Evolutionary conservation across 805 yeast species (phyloP), one percentile per base, ranked within the genome.

Genomic region (Priceomyces castillae): DNA sequence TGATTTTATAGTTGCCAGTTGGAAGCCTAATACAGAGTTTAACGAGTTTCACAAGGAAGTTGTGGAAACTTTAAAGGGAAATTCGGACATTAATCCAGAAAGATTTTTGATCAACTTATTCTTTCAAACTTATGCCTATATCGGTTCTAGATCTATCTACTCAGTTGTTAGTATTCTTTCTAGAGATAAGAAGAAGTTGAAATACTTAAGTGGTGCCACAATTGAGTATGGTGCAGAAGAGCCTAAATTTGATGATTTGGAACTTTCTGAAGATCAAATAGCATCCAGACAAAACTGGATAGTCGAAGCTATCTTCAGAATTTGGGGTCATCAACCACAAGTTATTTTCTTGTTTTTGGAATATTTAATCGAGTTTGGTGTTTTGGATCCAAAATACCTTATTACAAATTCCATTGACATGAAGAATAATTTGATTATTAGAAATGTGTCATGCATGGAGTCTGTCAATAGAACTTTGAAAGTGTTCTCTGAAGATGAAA

Each of bases 111-210:
- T 86, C 14, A 78, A 84, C 22, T 65, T 86, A 12, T 63, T 89
- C 11, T 74, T 84, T 54, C 92, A 87, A 56, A 73, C 84, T 0
- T 74, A 88, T 40, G 85, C 92, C 37, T 82, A 82, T 52, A 82
- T 89, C 45, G 97, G 98, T 11, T 84, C 89, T 37, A 77, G 97
- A 58, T 90, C 97, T 0, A 75, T 90, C 34, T 87, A 69, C 51
- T 71, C 76, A 1, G 71, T 69, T 25, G 73, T 71, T 11, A 63
- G 69, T 47, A 62, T 71, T 20, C 50, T 71, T 37, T 57, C 65
- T 30, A 61, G 76, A 43, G 76, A 71, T 46, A 52, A 69, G 31
- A 63, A 58, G 39, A 71, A 71, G 50, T 57, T 71, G 50, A 67
- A 64, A 51, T 67, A 51, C 49, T 49, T 68, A 41, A 58, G 67